Evolutionary conservation across 2,329 filamentous ascomycete genomes (phyloP).

Genomic region (Fusarium sp.): DNA sequence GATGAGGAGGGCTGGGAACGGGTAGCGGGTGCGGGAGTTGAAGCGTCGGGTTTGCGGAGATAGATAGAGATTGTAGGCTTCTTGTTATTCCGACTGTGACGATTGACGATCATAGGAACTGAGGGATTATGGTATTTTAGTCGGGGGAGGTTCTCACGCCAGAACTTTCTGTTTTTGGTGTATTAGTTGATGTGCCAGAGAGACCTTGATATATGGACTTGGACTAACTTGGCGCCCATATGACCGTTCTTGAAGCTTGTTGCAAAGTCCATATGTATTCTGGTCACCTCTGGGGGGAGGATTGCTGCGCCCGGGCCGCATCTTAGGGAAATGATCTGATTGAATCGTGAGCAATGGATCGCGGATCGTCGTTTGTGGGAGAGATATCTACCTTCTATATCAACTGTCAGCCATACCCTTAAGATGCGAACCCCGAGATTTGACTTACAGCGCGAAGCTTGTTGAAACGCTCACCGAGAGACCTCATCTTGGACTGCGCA

Average conservation of each 20-base stretch:
- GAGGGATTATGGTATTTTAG: conserved; percentile 95
- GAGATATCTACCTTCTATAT: conserved; percentile 54
- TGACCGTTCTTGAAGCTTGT: conserved; percentile 70
- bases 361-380: conserved; percentile 17
- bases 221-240: conserved; percentile 73
- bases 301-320: conserved; percentile 85
- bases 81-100: conserved; percentile 64
- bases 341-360: conserved; percentile 40
- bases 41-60: conserved; percentile 56
- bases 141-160: conserved; percentile 81
- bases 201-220: conserved; percentile 34
- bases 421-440: not conserved
- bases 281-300: conserved; percentile 78
- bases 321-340: conserved; percentile 77
- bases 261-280: conserved; percentile 80
- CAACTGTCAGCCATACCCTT: conserved; percentile 30
- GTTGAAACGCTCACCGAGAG: conserved; percentile 75
- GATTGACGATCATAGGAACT: conserved; percentile 83
- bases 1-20: conserved; percentile 58
- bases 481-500: conserved; percentile 47
- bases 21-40: conserved; percentile 41
- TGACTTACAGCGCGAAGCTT: conserved; percentile 74
- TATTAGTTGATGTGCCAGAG: conserved; percentile 6
- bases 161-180: conserved; percentile 76
- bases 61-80: conserved; percentile 73